phyloP scores from a whole-genome alignment of 2,329 filamentous ascomycete species.

The Exophiala xenobiotica region DNA sequence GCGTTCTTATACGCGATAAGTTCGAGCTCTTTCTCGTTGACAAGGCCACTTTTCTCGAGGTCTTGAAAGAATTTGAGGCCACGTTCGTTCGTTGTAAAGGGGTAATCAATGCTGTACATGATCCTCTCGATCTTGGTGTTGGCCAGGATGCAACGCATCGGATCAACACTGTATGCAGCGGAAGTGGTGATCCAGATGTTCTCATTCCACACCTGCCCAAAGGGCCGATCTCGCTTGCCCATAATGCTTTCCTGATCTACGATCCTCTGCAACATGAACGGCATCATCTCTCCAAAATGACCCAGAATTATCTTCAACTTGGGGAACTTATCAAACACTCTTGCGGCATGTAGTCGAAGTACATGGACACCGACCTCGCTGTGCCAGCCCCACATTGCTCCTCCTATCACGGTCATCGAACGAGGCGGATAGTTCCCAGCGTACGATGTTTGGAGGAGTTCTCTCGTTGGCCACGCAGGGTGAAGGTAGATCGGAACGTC shows the following conservation, averaged over 20 bases:
- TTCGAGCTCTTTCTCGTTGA: constrained; percentile 50
- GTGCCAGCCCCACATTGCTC: constrained; percentile 38
- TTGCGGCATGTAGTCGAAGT: constrained; percentile 49
- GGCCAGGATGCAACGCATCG: constrained; percentile 42
- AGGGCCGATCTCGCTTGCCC: constrained; percentile 33
- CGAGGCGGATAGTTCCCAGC: constrained; percentile 37
- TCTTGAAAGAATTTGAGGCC: constrained; percentile 50
- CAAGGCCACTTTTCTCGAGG: constrained; percentile 49
- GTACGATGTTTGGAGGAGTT: constrained; percentile 41
- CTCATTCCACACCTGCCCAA: constrained; percentile 52
- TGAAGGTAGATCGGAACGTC: constrained; percentile 55
- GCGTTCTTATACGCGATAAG: constrained; percentile 53
- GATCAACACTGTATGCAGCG: constrained; percentile 51
- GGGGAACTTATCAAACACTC: constrained; percentile 57
- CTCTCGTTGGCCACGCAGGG: constrained; percentile 43
- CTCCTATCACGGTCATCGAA: neutral
- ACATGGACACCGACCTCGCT: constrained; percentile 38
- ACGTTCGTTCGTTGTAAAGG: constrained; percentile 51
- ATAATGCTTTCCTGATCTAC: constrained; percentile 24
- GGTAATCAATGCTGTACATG: constrained; percentile 59
- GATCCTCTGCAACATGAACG: constrained; percentile 52
- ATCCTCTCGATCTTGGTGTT: constrained; percentile 45
- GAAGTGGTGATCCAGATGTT: constrained; percentile 60
- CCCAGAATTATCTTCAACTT: constrained; percentile 55
- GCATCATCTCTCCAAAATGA: constrained; percentile 54